These are phyloP conservation scores for Scutellaria baicalensis DNA, from an alignment of 257 asterid species.

Conservation along the genomic window DNA sequence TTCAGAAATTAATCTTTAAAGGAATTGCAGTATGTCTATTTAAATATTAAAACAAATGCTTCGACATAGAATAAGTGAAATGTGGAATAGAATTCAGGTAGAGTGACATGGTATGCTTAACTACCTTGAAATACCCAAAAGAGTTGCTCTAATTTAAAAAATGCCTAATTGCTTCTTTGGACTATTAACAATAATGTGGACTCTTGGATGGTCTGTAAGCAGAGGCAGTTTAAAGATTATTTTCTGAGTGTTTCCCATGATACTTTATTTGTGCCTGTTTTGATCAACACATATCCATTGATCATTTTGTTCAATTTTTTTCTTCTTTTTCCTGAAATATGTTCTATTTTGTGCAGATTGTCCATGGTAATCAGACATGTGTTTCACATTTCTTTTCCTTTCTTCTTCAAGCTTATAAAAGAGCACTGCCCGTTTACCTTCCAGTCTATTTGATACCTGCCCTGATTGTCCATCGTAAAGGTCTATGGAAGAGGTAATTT, in stretches of 20 bases:
- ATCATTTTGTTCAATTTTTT: neutral
- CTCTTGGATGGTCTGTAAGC: neutral
- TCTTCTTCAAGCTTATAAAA: constrained; percentile 78
- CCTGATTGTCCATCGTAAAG: constrained; percentile 90
- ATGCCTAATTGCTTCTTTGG: neutral
- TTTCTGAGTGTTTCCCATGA: constrained; percentile 3
- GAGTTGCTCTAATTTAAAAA: neutral
- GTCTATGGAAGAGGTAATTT: constrained; percentile 68
- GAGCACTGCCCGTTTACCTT: constrained; percentile 93
- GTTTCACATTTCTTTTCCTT: constrained; percentile 68
- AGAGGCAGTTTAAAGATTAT: neutral
- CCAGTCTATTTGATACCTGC: constrained; percentile 96
- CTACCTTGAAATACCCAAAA: neutral
- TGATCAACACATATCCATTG: neutral
- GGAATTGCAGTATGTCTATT: neutral
- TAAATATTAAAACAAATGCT: neutral
- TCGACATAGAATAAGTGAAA: neutral
- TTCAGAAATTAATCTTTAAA: neutral
- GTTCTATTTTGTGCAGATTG: constrained; percentile 48
- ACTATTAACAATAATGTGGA: neutral
- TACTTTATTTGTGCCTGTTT: constrained; percentile 3
- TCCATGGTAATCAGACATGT: constrained; percentile 87
- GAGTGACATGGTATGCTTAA: too few relatives aligned
- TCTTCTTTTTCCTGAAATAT: neutral
- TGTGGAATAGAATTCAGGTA: neutral